Evolutionary conservation across 805 yeast species (phyloP), one percentile per base, ranked within the genome.

Genomic region (Metschnikowia kofuensis): DNA sequence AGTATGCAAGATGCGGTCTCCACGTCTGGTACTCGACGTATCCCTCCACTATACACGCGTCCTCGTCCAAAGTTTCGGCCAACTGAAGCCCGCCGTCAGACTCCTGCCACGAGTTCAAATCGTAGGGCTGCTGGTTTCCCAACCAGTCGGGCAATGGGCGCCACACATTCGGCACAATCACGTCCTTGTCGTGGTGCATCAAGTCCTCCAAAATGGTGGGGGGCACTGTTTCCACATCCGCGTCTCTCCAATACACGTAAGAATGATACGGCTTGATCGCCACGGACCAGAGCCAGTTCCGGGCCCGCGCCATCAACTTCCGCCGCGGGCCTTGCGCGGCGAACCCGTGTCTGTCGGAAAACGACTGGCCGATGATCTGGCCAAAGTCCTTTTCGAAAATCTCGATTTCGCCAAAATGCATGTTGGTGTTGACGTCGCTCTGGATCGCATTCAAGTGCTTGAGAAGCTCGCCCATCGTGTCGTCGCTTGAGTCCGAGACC

Each of bases 201-300:
- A 91, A 73, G 68, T 91, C 97, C 67, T 91, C 96, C 53, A 91
- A 67, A 52, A 91, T 82, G 1, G 96, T 84, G 1, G 84, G 77
- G 5, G 97, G 96, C 30, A 86, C 82, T 0, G 91, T 84, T 65
- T 91, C 96, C n/a, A 92, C 96, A 67, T 92, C 98, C 11, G 94
- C 96, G 71, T 92, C 98, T 68, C 98, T 77, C 98, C 98, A 92
- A 66, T 91, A 90, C 7, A 92, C 97, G 87, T 91, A 90, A 7
- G 96, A 83, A 65, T 92, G 98, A 65, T 92, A 84, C 1, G 98
- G 97, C 65, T 84, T 85, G 43, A 92, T 67, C 1, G 96, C 95
- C 7, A 86, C 89, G 0, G 92, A 74, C 63, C 90, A 80, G 38
- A 92, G 72, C 98, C 98, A 92, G 67, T 92, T 92, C 65, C 98